Conservation (phyloP, 2,329 filamentous ascomycete species). For the Penicillium thymicola region DNA sequence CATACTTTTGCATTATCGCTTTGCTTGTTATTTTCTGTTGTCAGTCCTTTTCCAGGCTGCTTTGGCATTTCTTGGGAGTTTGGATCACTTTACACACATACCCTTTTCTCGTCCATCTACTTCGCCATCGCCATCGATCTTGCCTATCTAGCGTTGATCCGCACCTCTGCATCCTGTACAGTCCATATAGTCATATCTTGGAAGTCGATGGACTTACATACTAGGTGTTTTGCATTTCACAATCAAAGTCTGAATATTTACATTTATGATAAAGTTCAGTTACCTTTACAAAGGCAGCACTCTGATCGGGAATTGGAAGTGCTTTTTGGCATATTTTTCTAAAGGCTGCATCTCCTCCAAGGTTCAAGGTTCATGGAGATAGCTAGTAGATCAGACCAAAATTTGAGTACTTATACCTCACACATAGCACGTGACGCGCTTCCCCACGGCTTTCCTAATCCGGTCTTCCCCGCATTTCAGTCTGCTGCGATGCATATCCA, state of each 20-base stretch:
- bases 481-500: not conserved
- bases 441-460: slow-evolving; percentile 6
- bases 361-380: not conserved
- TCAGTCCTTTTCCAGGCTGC: slow-evolving; percentile 6
- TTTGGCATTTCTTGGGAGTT: slow-evolving; percentile 22
- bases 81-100: slow-evolving; percentile 14
- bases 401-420: not conserved
- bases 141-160: slow-evolving; percentile 3
- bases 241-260: not conserved
- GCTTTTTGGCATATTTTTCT: not conserved
- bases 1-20: not conserved
- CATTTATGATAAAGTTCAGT: not conserved
- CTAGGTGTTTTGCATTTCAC: not conserved
- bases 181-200: not conserved
- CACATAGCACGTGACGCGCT: slow-evolving; percentile 12
- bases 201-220: not conserved
- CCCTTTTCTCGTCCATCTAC: slow-evolving; percentile 10
- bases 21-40: slow-evolving; percentile 5
- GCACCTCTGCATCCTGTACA: slow-evolving; percentile 1
- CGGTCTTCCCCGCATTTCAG: slow-evolving; percentile 11
- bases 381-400: not conserved
- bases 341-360: not conserved
- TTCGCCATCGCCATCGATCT: slow-evolving; percentile 1
- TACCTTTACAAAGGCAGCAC: not conserved
- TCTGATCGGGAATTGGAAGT: not conserved